phyloP scores from a whole-genome alignment of 306 rosid species.

The Ormosia emarginata region DNA sequence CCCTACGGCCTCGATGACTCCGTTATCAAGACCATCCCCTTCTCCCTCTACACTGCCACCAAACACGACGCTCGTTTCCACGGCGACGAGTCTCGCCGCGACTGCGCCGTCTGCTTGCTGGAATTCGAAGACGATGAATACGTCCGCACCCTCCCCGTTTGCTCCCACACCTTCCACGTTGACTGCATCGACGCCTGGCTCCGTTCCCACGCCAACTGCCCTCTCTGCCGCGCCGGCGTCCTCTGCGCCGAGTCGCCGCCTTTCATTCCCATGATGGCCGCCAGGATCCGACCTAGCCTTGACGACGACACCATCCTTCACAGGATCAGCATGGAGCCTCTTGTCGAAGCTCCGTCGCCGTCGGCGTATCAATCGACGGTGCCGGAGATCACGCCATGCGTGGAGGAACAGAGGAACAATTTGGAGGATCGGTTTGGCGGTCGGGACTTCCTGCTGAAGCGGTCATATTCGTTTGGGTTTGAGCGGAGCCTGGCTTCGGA shows the following conservation, averaged over 20 bases:
- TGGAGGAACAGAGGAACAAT: conserved; percentile 47
- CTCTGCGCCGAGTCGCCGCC: conserved; percentile 82
- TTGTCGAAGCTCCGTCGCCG: conserved; percentile 25
- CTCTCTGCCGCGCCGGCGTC: conserved; percentile 88
- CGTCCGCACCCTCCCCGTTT: conserved; percentile 74
- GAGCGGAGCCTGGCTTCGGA: conserved; percentile 71
- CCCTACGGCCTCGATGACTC: conserved; percentile 91
- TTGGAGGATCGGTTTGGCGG: conserved; percentile 50
- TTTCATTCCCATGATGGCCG: conserved; percentile 80
- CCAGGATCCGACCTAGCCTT: conserved; percentile 78
- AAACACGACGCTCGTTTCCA: conserved; percentile 10
- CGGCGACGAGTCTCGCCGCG: conserved; percentile 42
- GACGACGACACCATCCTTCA: conserved; percentile 62
- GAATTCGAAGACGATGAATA: conserved; percentile 83
- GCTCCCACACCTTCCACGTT: conserved; percentile 83
- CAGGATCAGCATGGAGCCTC: conserved; percentile 47
- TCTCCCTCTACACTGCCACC: conserved; percentile 55
- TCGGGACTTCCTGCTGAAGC: conserved; percentile 65
- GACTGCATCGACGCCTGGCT: conserved; percentile 97
- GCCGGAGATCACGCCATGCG: conserved; percentile 65
- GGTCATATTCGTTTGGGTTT: conserved; percentile 89
- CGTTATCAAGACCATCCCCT: conserved; percentile 87
- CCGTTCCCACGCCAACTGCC: conserved; percentile 92
- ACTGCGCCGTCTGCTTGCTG: conserved; percentile 83
- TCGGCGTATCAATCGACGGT: not conserved